Base-by-base conservation (phyloP, 2,329 filamentous ascomycete species). In the Xenosphaeropsis pyriputrescens region DNA sequence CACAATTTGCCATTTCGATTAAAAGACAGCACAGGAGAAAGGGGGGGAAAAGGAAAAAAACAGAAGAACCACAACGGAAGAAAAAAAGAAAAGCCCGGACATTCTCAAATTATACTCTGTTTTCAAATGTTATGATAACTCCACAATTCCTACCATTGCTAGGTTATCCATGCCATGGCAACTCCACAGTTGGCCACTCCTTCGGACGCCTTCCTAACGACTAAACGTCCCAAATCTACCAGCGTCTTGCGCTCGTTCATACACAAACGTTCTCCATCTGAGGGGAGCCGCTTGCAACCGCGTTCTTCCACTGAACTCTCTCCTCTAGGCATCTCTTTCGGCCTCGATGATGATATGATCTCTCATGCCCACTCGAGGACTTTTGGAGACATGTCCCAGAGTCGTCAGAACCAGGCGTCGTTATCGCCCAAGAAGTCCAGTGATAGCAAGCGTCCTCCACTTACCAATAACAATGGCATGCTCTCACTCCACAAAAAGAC, bases 351-450 rank as follows among this genome's bases (percentile, higher is more conserved):
- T 48, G 55, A 43, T 59, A 53, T 41, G 62, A 54, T 50, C 55
- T 55, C 29, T 39, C 46, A 50, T 45, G 45, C 47, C 13, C 58
- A 62, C 37, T 56, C 62, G 5, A 54, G 62, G 26, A 66, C 71
- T 38, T 59, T 77, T 13, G 64, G 64, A 35, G 73, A 77, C 51
- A 62, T 75, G 32, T 68, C 70, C 41, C 64, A 70, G 41, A 76
- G 75, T 50, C 65, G 67, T 40, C 57, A 46, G 45, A 62, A 61
- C 39, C 51, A 57, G 35, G 47, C 53, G 16, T 53, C 57, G 17
- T 52, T 60, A 14, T 59, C 63, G 14, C 59, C 63, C 2, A 56
- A 55, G 33, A 65, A 62, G 41, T 49, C 50, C 7, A 51, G 52
- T 41, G 56, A 61, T 37, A 55, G 55, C 5, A 43, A 47, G 6